Percentiles rank a stretch among this genome's conserved stretches.
Conservation (phyloP, 2,329 filamentous ascomycete species). For the Zymoseptoria tritici region DNA sequence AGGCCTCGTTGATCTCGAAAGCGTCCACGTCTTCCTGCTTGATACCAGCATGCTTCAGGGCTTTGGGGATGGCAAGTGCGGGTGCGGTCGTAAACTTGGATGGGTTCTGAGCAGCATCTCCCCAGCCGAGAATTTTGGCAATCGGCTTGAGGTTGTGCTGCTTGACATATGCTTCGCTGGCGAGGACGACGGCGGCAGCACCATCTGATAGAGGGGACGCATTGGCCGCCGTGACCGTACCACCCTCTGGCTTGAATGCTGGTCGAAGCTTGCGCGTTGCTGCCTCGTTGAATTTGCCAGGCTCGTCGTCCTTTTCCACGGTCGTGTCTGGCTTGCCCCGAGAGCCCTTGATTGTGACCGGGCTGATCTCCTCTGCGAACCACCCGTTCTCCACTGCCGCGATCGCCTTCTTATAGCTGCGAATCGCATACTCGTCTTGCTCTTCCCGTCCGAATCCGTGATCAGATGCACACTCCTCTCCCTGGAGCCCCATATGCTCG, state of each 20-base stretch:
- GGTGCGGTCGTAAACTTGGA: conserved; percentile 95
- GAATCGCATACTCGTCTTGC: conserved; percentile 94
- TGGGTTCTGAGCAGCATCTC: conserved; percentile 82
- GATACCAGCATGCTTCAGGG: conserved; percentile 86
- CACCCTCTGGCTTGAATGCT: conserved; percentile 70
- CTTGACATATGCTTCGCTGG: conserved; percentile 90
- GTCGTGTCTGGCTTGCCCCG: conserved; percentile 80
- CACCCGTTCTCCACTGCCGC: conserved; percentile 71
- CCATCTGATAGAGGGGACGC: conserved; percentile 95
- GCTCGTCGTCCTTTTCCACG: conserved; percentile 85
- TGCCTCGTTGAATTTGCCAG: conserved; percentile 67
- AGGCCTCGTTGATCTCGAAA: conserved; percentile 99
- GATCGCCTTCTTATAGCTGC: conserved; percentile 89
- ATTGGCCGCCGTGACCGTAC: conserved; percentile 88
- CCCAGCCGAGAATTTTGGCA: conserved; percentile 96
- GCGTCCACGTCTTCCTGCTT: conserved; percentile 72
- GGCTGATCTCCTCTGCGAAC: conserved; percentile 81
- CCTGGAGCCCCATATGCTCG: conserved; percentile 93
- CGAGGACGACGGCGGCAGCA: conserved; percentile 82
- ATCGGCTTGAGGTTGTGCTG: conserved; percentile 84
- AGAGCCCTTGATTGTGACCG: conserved; percentile 78
- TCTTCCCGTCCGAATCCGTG: conserved; percentile 72
- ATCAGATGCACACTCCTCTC: conserved; percentile 83
- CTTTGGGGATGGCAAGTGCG: conserved; percentile 91
- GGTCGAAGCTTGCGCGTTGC: conserved; percentile 54